Conservation (phyloP, 441 rosid genomes). For the Monsonia emarginata region DNA sequence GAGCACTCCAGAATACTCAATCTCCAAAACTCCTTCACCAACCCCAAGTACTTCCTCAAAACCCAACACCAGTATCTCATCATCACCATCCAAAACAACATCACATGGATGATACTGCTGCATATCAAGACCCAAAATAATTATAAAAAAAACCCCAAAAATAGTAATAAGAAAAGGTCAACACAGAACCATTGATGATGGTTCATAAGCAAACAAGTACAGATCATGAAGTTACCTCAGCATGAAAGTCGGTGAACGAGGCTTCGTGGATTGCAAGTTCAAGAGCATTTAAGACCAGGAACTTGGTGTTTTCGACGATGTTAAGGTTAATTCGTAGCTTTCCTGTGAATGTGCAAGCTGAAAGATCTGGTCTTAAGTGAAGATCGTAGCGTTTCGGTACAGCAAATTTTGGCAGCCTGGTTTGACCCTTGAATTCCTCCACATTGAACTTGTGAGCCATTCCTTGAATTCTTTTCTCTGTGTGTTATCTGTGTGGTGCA, state of each 20-base stretch:
- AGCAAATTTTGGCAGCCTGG: conserved; percentile 30
- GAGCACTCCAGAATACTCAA: conserved; percentile 29
- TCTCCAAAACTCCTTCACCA: conserved; percentile 29
- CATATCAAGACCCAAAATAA: conserved; percentile 3
- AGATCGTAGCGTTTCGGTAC: conserved; percentile 28
- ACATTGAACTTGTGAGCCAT: conserved; percentile 21
- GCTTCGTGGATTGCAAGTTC: conserved; percentile 24
- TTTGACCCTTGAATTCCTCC: conserved; percentile 30
- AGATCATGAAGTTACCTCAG: conserved; percentile 12
- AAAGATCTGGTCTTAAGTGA: conserved; percentile 26
- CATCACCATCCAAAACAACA: conserved; percentile 28
- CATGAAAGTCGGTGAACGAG: conserved; percentile 18
- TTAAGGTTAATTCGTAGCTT: conserved; percentile 12
- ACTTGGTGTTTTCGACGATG: conserved; percentile 20
- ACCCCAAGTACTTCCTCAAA: conserved; percentile 26
- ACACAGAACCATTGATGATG: not conserved
- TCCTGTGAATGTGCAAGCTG: conserved; percentile 27
- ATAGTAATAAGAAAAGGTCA: not conserved
- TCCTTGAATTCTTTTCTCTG: conserved; percentile 3
- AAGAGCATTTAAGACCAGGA: conserved; percentile 30
- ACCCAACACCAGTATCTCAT: conserved; percentile 31
- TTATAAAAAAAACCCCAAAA: not conserved
- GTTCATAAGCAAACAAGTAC: not conserved
- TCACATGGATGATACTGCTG: conserved; percentile 23
- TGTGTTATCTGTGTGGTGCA: not conserved